phyloP scores from a whole-genome alignment of 2,329 filamentous ascomycete species.

The Sclerotinia sclerotiorum region DNA sequence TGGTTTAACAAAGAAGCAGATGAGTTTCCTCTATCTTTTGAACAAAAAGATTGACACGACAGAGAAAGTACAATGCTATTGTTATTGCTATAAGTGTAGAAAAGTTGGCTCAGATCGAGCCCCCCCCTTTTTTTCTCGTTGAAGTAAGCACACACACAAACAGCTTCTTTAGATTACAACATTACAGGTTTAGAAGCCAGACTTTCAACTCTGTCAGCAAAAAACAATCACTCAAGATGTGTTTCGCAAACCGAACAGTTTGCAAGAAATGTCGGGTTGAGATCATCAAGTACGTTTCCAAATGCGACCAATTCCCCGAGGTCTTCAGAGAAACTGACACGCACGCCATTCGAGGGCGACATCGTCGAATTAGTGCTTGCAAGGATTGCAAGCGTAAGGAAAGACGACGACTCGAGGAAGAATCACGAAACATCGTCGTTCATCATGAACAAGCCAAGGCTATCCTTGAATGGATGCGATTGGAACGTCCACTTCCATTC shows the following conservation, averaged over 20 bases:
- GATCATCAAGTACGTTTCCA: background rate
- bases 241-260: background rate
- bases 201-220: background rate
- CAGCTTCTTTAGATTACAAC: background rate
- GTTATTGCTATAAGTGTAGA: background rate
- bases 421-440: background rate
- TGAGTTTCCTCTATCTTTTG: background rate
- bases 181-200: background rate
- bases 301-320: background rate
- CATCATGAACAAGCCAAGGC: constrained; percentile 1
- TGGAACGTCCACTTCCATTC: constrained; percentile 10
- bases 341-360: constrained; percentile 5
- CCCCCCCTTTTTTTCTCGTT: too few relatives aligned
- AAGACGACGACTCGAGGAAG: background rate
- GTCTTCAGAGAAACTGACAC: background rate
- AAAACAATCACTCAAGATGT: background rate
- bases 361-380: background rate
- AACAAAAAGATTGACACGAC: background rate
- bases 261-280: background rate
- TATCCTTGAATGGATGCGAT: background rate
- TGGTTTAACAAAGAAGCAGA: background rate
- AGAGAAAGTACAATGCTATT: background rate
- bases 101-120: background rate
- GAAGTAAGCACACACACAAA: background rate
- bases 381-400: background rate